Conservation (phyloP, 805 yeast species). For the Ogataea wickerhamii region DNA sequence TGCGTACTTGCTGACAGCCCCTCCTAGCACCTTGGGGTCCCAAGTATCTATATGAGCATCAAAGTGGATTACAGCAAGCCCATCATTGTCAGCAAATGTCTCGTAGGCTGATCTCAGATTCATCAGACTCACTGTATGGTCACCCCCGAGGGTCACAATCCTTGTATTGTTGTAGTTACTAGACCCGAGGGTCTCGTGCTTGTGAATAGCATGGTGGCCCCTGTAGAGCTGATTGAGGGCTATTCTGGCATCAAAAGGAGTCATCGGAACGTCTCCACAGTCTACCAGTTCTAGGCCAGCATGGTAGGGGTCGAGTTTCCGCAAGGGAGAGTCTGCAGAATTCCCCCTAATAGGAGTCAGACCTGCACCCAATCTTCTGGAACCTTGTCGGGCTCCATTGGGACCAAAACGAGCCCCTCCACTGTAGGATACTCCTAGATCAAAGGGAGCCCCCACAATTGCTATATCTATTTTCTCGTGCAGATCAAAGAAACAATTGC, state of each 20-base stretch:
- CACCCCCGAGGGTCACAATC: conserved; percentile 54
- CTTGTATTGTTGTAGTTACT: conserved; percentile 25
- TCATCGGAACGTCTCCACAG: conserved; percentile 60
- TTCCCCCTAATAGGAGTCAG: conserved; percentile 38
- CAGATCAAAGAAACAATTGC: conserved; percentile 21
- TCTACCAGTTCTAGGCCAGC: conserved; percentile 41
- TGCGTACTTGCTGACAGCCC: conserved; percentile 57
- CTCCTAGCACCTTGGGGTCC: conserved; percentile 62
- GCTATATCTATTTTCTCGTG: conserved; percentile 44
- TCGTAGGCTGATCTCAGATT: conserved; percentile 46
- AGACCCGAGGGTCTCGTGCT: conserved; percentile 28
- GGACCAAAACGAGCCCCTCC: conserved; percentile 64
- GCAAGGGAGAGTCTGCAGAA: conserved; percentile 33
- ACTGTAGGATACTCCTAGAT: conserved; percentile 51
- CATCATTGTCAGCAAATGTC: conserved; percentile 39
- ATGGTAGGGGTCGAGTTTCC: conserved; percentile 41
- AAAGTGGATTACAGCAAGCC: conserved; percentile 49
- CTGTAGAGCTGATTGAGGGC: conserved; percentile 56
- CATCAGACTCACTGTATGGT: conserved; percentile 52
- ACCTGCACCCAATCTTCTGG: conserved; percentile 45
- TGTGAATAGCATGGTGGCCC: conserved; percentile 47
- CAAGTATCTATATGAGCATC: conserved; percentile 69
- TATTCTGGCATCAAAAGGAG: conserved; percentile 56
- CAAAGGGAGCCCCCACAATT: conserved; percentile 43
- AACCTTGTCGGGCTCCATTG: conserved; percentile 41